Conservation (phyloP, 306 rosid genomes). For the Mimosa bimucronata region DNA sequence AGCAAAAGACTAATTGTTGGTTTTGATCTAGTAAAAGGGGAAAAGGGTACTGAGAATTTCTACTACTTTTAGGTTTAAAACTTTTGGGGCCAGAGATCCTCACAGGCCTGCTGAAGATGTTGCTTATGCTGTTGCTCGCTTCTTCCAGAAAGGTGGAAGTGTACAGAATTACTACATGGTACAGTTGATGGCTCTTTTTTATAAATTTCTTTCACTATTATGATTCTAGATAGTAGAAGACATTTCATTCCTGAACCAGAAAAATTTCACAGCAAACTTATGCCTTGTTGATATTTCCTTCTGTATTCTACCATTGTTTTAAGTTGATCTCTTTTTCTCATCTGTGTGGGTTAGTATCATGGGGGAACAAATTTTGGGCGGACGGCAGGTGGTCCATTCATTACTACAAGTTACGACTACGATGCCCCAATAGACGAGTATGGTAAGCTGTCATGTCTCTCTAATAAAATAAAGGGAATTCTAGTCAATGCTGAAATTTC, state of each 20-base stretch:
- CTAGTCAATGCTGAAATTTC: constrained; percentile 23
- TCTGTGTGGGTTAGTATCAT: constrained; percentile 65
- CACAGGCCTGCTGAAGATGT: constrained; percentile 93
- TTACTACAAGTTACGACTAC: constrained; percentile 96
- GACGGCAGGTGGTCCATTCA: constrained; percentile 95
- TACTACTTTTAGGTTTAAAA: constrained; percentile 73
- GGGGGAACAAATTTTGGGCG: constrained; percentile 99
- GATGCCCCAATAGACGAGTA: constrained; percentile 97
- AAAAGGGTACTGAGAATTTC: constrained; percentile 33
- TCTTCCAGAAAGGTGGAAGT: constrained; percentile 97
- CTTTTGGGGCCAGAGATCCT: constrained; percentile 93
- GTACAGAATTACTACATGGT: constrained; percentile 97
- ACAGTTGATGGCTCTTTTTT: constrained; percentile 21
- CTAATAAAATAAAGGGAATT: background rate
- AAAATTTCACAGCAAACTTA: background rate
- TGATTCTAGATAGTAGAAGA: background rate
- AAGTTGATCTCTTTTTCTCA: constrained; percentile 28
- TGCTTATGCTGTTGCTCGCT: constrained; percentile 90
- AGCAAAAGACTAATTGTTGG: background rate
- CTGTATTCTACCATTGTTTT: constrained; percentile 21
- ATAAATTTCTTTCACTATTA: background rate
- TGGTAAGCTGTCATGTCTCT: constrained; percentile 55
- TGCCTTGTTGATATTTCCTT: constrained; percentile 2
- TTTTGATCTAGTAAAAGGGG: constrained; percentile 30
- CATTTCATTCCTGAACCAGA: constrained; percentile 3